Base-by-base conservation (phyloP, 139 green algal species). In the Diplosphaera chodatii region DNA sequence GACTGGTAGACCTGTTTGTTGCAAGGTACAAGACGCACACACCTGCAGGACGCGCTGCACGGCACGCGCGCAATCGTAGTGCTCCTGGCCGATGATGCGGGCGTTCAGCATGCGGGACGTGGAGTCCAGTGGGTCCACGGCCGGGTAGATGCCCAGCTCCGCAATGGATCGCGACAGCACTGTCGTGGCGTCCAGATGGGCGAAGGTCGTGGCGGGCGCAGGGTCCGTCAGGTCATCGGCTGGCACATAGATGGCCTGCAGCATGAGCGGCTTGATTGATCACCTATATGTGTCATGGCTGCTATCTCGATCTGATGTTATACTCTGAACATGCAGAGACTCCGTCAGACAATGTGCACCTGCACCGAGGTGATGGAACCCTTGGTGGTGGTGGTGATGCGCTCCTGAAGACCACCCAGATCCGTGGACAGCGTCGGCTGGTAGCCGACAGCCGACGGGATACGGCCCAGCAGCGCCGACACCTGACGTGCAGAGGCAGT, bases 61-160 rank as follows among this genome's bases (percentile, higher is more conserved):
- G 69, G 80, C 88, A 89, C 96, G 94, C 2, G 96, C 92, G 23
- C 89, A 78, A 65, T 82, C 81, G 81, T 99, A 99, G 84, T 99
- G 96, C 85, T 98, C 96, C 28, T 93, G 72, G 40, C 96, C 94
- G 34, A 99, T 83, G 72, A 99, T 92, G 78, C 87, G 87, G 33
- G 92, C 88, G 83, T 94, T 90, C 37, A 99, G 88, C 94, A 99
- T 98, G 76, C 96, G 91, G 21, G 87, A 96, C 67, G 92, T 98
- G 55, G 96, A 99, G 85, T 99, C 96, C 78, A 99, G 90, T 15
- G 96, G 96, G 73, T 99, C 96, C 80, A 99, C 96, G 27, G 96
- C 96, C 0, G 96, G 96, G 87, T 99, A 99, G 85, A 99, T 99
- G 80, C 96, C 96, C 85, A 99, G 83, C 90, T 99, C 96, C 41